Evolutionary conservation across 2,329 filamentous ascomycete species (phyloP), one percentile per base, ranked within the genome.

Genomic region (Triangularia verruculosa): DNA sequence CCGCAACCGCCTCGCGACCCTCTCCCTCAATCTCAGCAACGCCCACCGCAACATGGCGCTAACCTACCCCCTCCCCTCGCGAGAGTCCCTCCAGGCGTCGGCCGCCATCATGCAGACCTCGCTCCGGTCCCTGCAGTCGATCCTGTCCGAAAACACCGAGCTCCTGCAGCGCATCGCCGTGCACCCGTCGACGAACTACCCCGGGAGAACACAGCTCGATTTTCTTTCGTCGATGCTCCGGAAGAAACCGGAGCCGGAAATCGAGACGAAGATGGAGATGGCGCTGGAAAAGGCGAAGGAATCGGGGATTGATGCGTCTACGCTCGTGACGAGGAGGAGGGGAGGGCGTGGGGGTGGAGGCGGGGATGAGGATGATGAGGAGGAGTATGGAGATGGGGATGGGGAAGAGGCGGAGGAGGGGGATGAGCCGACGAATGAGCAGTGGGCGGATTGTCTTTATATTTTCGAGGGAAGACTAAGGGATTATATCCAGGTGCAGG

Each of bases 201-300:
- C 86, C 4, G 89, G 86, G 39, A 88, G 84, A 69, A 88, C 83
- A 4, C 87, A 91, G 64, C 86, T 90, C 74, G 78, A 75, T 57
- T 81, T 91, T 3, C 82, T 94, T 1, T 81, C 85, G 25, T 85
- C 89, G 70, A 80, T 96, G 1, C 80, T 96, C 30, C 88, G 92
- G 43, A 96, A 95, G 77, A 95, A 95, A 74, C 83, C 93, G 57
- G 92, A 95, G 69, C 91, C 91, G 0, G 82, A 86, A 24, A 87
- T 93, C 17, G 90, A 93, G 73, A 86, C 88, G 62, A 88, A 89
- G 78, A 87, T 94, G 25, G 84, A 86, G 22, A 79, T 86, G 59
- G 89, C 87, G 1, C 83, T 85, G 34, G 80, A 80, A 63, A 78
- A 79, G 27, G 79, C 80, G 12, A 72, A 70, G 11, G 68, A 69